phyloP scores from a whole-genome alignment of 768 basidiomycete species.

The Cyathus striatus region DNA sequence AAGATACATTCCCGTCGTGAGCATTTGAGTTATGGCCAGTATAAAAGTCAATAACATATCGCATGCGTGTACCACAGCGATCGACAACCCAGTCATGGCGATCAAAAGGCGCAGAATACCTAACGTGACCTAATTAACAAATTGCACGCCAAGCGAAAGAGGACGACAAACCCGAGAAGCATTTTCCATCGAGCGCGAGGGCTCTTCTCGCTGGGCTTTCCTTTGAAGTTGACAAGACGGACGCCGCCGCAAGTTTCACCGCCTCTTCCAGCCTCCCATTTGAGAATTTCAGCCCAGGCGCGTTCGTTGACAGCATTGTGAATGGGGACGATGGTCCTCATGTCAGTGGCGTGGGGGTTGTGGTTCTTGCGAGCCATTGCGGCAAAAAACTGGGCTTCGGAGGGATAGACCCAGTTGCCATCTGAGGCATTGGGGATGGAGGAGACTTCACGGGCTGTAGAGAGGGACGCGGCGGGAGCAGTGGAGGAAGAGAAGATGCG shows the following conservation, averaged over 20 bases:
- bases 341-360: conserved; percentile 80
- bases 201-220: conserved; percentile 73
- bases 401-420: conserved; percentile 95
- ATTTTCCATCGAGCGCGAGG: conserved; percentile 80
- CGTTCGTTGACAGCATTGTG: conserved; percentile 99
- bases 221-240: conserved; percentile 87
- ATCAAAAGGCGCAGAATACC: conserved; percentile 93
- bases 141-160: not conserved
- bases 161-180: conserved; percentile 69
- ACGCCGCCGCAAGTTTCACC: conserved; percentile 79
- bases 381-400: conserved; percentile 97
- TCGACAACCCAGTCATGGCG: conserved; percentile 97
- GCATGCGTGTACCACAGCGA: conserved; percentile 81
- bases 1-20: conserved; percentile 58
- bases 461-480: conserved; percentile 33
- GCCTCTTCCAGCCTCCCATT: conserved; percentile 80
- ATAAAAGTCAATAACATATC: conserved; percentile 99
- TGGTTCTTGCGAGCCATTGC: conserved; percentile 96
- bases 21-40: conserved; percentile 59
- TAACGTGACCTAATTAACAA: conserved; percentile 22
- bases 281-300: conserved; percentile 77
- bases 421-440: conserved; percentile 77
- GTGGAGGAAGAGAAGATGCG: conserved; percentile 32
- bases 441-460: conserved; percentile 74
- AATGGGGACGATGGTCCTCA: conserved; percentile 94